phyloP scores from a whole-genome alignment of 768 basidiomycete species.

The Mycena latifolia region DNA sequence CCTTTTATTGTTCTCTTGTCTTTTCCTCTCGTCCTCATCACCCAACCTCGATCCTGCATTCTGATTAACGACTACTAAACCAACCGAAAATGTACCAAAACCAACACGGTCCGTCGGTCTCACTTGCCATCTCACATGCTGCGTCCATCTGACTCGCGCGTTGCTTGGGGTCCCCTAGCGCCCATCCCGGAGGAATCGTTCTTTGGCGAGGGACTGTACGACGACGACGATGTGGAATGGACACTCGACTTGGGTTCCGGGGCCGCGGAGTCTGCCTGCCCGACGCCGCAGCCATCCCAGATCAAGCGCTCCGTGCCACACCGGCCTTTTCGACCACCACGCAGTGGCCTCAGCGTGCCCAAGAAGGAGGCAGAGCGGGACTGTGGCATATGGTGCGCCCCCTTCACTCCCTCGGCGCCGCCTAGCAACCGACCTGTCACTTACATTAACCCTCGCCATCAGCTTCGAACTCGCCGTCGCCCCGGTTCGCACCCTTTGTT shows the following conservation, averaged over 20 bases:
- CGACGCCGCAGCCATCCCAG: background rate
- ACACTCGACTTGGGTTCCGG: background rate
- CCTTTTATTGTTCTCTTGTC: too few species aligned
- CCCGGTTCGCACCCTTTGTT: slow-evolving; percentile 22
- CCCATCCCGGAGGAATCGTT: background rate
- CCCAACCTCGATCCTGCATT: too few species aligned
- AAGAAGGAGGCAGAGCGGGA: background rate
- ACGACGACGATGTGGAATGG: background rate
- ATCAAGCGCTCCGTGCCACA: background rate
- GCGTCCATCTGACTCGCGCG: background rate
- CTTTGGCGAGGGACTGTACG: background rate
- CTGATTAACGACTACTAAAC: too few species aligned
- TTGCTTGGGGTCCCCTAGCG: background rate
- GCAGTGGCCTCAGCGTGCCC: background rate
- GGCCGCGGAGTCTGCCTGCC: background rate
- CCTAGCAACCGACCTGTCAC: background rate
- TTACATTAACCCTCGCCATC: background rate
- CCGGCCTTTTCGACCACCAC: background rate
- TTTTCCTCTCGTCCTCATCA: too few species aligned
- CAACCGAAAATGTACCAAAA: too few species aligned
- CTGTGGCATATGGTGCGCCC: slow-evolving; percentile 3
- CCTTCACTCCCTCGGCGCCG: background rate
- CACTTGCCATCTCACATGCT: too few species aligned
- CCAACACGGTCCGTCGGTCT: too few species aligned
- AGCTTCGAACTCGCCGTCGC: slow-evolving; percentile 17